phyloP scores from a whole-genome alignment of 129 eudicot genomes.

The Centrapalus pauciflorus region DNA sequence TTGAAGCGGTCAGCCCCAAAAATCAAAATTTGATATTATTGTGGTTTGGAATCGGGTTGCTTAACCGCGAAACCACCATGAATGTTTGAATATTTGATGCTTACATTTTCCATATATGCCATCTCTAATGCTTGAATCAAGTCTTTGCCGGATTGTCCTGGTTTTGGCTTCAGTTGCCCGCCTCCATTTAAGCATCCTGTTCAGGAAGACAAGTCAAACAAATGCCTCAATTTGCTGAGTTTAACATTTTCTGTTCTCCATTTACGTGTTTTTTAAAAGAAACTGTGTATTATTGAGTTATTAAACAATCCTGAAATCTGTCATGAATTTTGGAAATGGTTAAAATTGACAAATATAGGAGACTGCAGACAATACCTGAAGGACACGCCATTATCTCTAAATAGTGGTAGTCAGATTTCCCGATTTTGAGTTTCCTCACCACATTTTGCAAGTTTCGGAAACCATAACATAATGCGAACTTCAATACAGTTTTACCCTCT shows the following conservation, averaged over 20 bases:
- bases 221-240: background rate
- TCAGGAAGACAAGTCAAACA: background rate
- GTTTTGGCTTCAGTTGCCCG: conserved; percentile 85
- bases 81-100: conserved; percentile 6
- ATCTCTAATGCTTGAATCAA: conserved; percentile 67
- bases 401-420: conserved; percentile 83
- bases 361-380: conserved; percentile 44
- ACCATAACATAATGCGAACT: conserved; percentile 91
- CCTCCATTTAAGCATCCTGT: conserved; percentile 97
- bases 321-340: background rate
- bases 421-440: conserved; percentile 77
- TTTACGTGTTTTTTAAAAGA: background rate
- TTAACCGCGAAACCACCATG: background rate
- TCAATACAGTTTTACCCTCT: conserved; percentile 73
- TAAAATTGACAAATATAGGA: background rate
- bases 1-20: no score
- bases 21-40: no score
- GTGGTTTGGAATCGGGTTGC: background rate
- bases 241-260: background rate
- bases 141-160: conserved; percentile 85
- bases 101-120: conserved; percentile 67
- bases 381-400: conserved; percentile 97
- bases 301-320: background rate
- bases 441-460: conserved; percentile 88
- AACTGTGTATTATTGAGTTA: no score